Conservation (phyloP, 75 land plant genomes). For the Picea sitchensis region DNA sequence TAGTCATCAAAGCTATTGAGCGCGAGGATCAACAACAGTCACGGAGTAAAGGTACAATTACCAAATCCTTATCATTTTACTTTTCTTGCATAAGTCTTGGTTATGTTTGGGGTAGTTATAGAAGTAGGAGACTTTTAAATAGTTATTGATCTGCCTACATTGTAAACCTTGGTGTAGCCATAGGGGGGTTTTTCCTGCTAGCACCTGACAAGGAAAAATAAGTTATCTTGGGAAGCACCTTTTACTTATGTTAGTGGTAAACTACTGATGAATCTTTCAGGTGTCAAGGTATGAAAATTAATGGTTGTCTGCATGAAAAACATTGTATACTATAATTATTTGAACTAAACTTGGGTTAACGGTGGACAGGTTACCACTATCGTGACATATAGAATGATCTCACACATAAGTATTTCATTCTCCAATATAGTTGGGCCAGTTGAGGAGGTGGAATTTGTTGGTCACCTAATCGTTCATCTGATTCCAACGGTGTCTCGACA, state of each 20-base stretch:
- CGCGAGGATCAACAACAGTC: too few relatives aligned
- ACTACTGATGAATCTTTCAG: constrained; percentile 40
- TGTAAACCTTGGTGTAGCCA: too few relatives aligned
- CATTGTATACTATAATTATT: too few relatives aligned
- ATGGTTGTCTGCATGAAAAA: too few relatives aligned
- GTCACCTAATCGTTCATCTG: constrained; percentile 51
- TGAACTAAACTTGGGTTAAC: neutral
- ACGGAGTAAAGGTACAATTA: too few relatives aligned
- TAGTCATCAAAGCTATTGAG: too few relatives aligned
- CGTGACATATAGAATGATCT: neutral
- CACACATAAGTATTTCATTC: constrained; percentile 58
- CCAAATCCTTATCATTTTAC: too few relatives aligned
- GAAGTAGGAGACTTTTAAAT: too few relatives aligned
- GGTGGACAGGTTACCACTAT: constrained; percentile 38
- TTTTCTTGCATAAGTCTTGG: too few relatives aligned
- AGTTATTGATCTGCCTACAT: too few relatives aligned
- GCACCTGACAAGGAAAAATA: constrained; percentile 37
- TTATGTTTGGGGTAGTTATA: too few relatives aligned
- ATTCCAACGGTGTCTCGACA: constrained; percentile 58
- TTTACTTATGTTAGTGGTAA: constrained; percentile 36
- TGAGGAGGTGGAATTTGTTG: constrained; percentile 59
- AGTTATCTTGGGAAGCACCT: constrained; percentile 53
- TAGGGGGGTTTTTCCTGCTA: too few relatives aligned
- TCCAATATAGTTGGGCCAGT: constrained; percentile 75
- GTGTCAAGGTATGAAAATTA: constrained; percentile 53